Percentiles rank a stretch among this genome's conserved stretches.
Evolutionary conservation across 495 filamentous ascomycete species (phyloP).

Genomic region (Talaromyces trachyspermus): DNA sequence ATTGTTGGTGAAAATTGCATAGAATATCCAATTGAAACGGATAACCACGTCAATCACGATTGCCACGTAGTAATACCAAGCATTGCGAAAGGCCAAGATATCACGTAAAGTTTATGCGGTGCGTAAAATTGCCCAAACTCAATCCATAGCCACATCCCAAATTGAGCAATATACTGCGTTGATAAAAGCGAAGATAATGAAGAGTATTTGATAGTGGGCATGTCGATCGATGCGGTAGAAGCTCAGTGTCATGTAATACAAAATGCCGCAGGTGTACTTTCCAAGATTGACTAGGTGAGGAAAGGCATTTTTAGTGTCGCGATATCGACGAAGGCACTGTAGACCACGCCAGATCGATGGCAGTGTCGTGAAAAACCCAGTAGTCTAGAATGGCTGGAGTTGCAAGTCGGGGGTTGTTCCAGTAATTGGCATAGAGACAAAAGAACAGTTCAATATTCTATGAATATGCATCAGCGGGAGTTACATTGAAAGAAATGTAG

Average conservation of each 20-base stretch:
- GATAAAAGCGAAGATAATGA: conserved; percentile 69
- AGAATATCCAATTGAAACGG: conserved; percentile 93
- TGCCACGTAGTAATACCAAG: conserved; percentile 76
- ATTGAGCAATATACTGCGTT: conserved; percentile 78
- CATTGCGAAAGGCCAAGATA: conserved; percentile 65
- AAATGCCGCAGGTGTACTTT: conserved; percentile 82
- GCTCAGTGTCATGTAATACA: conserved; percentile 68
- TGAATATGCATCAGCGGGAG: background rate
- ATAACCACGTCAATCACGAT: conserved; percentile 83
- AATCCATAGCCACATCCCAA: conserved; percentile 99
- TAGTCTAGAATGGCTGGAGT: conserved; percentile 74
- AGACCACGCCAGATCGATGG: conserved; percentile 83
- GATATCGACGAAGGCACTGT: conserved; percentile 86
- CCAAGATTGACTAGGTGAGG: conserved; percentile 88
- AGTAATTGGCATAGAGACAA: conserved; percentile 76
- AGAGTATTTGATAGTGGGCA: conserved; percentile 51
- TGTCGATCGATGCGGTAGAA: conserved; percentile 69
- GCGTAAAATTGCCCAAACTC: conserved; percentile 77
- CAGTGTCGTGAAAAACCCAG: conserved; percentile 75
- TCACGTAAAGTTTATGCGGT: conserved; percentile 65
- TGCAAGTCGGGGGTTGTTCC: conserved; percentile 70
- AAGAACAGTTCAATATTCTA: conserved; percentile 90
- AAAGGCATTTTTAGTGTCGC: conserved; percentile 78
- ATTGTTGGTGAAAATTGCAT: conserved; percentile 71
- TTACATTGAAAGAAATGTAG: background rate